phyloP scores from a whole-genome alignment of 2,329 filamentous ascomycete species.

The Scleromitrula shiraiana region DNA sequence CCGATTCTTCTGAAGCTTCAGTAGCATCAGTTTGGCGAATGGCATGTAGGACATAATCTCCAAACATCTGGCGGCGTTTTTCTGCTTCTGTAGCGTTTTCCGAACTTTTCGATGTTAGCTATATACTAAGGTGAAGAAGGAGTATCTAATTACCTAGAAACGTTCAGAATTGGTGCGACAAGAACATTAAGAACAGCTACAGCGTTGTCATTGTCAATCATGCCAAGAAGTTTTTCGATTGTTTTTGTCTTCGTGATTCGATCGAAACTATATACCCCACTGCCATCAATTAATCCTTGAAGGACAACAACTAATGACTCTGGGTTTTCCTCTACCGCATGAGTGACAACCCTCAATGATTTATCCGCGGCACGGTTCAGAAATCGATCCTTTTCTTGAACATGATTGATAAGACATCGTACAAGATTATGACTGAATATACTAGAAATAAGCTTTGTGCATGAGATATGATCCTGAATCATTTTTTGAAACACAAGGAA shows the following conservation, averaged over 20 bases:
- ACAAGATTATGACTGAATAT: slow-evolving; percentile 82
- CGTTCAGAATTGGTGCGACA: slow-evolving; percentile 34
- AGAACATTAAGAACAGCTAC: slow-evolving; percentile 41
- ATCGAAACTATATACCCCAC: slow-evolving; percentile 74
- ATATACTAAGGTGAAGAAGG: background rate
- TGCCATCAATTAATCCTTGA: slow-evolving; percentile 57
- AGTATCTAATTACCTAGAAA: slow-evolving; percentile 30
- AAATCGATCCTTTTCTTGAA: slow-evolving; percentile 68
- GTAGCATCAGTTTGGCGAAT: slow-evolving; percentile 23
- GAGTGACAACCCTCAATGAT: slow-evolving; percentile 63
- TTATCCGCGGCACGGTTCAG: slow-evolving; percentile 73
- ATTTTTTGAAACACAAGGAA: slow-evolving; percentile 80
- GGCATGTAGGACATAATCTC: slow-evolving; percentile 27
- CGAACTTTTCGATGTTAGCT: slow-evolving; percentile 6
- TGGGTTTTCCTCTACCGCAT: slow-evolving; percentile 53
- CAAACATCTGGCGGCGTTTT: slow-evolving; percentile 26
- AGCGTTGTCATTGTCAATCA: slow-evolving; percentile 22
- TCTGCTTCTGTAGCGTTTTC: slow-evolving; percentile 24
- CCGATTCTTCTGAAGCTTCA: slow-evolving; percentile 13
- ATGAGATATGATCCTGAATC: slow-evolving; percentile 46
- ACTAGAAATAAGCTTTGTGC: slow-evolving; percentile 40
- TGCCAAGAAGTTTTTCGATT: slow-evolving; percentile 48
- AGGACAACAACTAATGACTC: slow-evolving; percentile 53
- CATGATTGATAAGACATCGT: slow-evolving; percentile 74
- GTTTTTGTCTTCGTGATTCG: slow-evolving; percentile 80